Evolutionary conservation across 2,329 filamentous ascomycete species (phyloP).

Genomic region (Aspergillus proliferans): DNA sequence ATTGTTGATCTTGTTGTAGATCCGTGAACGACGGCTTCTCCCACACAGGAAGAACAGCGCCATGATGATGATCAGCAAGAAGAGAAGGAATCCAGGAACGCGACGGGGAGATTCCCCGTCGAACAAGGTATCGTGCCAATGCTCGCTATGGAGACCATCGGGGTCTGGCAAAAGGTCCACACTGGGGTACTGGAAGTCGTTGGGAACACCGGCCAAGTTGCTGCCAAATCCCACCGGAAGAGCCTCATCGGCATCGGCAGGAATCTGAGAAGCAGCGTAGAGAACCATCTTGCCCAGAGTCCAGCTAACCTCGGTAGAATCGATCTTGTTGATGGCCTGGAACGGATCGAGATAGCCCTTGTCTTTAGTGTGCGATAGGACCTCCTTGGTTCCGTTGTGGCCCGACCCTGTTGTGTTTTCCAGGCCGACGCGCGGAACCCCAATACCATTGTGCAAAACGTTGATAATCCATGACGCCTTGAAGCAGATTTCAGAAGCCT

Average conservation of each 20-base stretch:
- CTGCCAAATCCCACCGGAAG: conserved; percentile 88
- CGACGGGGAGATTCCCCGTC: conserved; percentile 61
- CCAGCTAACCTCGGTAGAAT: conserved; percentile 91
- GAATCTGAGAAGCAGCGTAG: conserved; percentile 84
- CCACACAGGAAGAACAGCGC: conserved; percentile 70
- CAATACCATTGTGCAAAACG: conserved; percentile 90
- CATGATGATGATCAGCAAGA: conserved; percentile 65
- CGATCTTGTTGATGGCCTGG: conserved; percentile 86
- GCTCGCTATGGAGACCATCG: conserved; percentile 37
- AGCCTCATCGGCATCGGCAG: conserved; percentile 52
- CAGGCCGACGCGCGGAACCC: conserved; percentile 76
- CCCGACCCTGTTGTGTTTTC: conserved; percentile 54
- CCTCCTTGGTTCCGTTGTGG: conserved; percentile 66
- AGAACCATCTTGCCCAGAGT: conserved; percentile 94
- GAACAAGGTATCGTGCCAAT: conserved; percentile 59
- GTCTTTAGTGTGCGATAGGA: conserved; percentile 61
- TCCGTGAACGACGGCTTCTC: conserved; percentile 62
- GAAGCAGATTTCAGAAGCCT: conserved; percentile 85
- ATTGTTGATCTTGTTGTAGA: conserved; percentile 51
- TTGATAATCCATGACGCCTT: conserved; percentile 98
- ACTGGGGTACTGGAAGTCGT: conserved; percentile 74
- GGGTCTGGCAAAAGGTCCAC: conserved; percentile 29
- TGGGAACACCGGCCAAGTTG: conserved; percentile 62
- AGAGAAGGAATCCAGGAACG: conserved; percentile 68
- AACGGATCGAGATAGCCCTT: conserved; percentile 79